These are phyloP conservation scores for Dipodascus albidus DNA, from an alignment of 805 yeast genomes.

Conservation along the genomic window DNA sequence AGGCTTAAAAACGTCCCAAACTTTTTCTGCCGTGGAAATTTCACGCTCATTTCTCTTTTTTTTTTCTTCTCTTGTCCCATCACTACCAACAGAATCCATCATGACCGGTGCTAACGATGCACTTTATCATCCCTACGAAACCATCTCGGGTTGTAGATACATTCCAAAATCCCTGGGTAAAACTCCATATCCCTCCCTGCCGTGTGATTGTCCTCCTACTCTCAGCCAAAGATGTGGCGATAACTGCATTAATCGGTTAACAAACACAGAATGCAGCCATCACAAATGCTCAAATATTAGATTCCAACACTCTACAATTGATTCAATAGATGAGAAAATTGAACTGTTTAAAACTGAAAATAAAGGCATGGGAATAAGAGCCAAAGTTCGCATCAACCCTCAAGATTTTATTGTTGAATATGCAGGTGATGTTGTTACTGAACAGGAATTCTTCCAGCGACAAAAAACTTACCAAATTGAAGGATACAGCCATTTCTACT, in stretches of 20 bases:
- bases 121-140: conserved; percentile 1
- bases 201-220: conserved; percentile 11
- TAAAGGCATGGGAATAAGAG: conserved; percentile 87
- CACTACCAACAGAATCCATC: neutral
- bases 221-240: conserved; percentile 67
- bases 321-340: conserved; percentile 36
- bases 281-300: conserved; percentile 66
- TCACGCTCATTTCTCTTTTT: neutral
- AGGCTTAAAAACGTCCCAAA: neutral
- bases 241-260: conserved; percentile 81
- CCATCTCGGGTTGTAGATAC: neutral
- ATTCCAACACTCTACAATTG: conserved; percentile 62
- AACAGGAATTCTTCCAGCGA: conserved; percentile 57
- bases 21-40: neutral
- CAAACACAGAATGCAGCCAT: conserved; percentile 83
- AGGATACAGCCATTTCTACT: conserved; percentile 73
- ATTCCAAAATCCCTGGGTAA: neutral
- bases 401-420: conserved; percentile 81
- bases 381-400: conserved; percentile 43
- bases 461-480: conserved; percentile 62
- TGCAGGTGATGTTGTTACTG: conserved; percentile 88
- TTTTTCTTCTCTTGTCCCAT: neutral
- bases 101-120: neutral
- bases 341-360: conserved; percentile 70
- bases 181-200: neutral